These are phyloP conservation scores for Penicillium arizonense DNA, from an alignment of 495 filamentous ascomycete species.

Conservation along the genomic window DNA sequence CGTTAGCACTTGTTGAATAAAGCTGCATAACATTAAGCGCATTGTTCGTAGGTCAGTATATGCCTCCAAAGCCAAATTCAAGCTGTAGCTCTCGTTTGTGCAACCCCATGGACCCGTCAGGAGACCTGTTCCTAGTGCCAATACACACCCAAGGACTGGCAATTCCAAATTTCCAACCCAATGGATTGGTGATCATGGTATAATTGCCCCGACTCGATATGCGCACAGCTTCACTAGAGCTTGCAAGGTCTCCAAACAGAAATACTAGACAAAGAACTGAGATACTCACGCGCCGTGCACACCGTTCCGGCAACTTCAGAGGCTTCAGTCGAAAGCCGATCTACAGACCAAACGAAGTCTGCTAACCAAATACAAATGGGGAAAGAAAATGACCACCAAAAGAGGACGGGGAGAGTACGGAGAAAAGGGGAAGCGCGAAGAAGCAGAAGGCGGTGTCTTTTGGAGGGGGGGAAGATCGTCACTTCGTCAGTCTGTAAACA, in stretches of 20 bases:
- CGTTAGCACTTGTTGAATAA: neutral
- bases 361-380: slow-evolving; percentile 5
- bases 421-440: slow-evolving; percentile 28
- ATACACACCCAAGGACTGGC: neutral
- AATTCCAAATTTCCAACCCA: too few species aligned
- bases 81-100: neutral
- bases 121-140: neutral
- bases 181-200: neutral
- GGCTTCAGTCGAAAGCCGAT: slow-evolving; percentile 4
- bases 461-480: slow-evolving; percentile 21
- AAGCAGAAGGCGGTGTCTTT: slow-evolving; percentile 27
- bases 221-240: slow-evolving; percentile 1
- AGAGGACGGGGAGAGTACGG: slow-evolving; percentile 1
- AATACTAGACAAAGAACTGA: slow-evolving; percentile 2
- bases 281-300: slow-evolving; percentile 22
- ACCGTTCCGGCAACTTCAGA: slow-evolving; percentile 16
- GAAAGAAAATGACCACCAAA: slow-evolving; percentile 8
- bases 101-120: neutral
- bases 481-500: slow-evolving; percentile 12
- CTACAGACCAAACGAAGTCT: neutral
- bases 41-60: neutral
- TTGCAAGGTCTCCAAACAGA: slow-evolving; percentile 8
- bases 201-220: neutral
- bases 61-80: neutral
- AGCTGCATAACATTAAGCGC: neutral